phyloP scores from a whole-genome alignment of 495 filamentous ascomycete genomes.

The Ramalina intermedia region DNA sequence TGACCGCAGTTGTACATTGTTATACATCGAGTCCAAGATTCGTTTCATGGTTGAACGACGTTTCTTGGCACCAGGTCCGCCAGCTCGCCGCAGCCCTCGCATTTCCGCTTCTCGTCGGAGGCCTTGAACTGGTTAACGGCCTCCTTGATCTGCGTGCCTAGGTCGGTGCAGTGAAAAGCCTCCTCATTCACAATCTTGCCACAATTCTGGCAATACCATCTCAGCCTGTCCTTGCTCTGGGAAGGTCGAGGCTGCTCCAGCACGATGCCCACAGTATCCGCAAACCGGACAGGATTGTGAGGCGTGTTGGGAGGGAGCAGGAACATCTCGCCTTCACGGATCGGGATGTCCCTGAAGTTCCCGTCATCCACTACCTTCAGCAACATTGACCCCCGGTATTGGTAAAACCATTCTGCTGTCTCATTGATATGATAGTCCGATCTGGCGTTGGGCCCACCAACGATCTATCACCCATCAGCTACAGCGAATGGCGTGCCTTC shows the following conservation, averaged over 20 bases:
- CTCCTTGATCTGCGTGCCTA: conserved; percentile 94
- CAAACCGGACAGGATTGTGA: conserved; percentile 62
- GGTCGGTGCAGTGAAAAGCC: conserved; percentile 73
- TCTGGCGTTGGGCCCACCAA: conserved; percentile 89
- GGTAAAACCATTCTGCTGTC: conserved; percentile 96
- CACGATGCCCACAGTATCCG: conserved; percentile 65
- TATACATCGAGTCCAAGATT: too few species aligned
- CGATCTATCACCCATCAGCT: conserved; percentile 43
- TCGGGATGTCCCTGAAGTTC: conserved; percentile 68
- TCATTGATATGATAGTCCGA: conserved; percentile 98
- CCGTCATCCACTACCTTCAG: conserved; percentile 68
- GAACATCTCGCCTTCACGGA: conserved; percentile 89
- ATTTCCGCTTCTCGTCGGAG: conserved; percentile 57
- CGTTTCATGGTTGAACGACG: conserved; percentile 10
- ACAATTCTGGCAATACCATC: conserved; percentile 80
- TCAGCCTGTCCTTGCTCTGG: conserved; percentile 57
- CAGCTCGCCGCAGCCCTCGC: conserved; percentile 61
- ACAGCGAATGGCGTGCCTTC: background rate
- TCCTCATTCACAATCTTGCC: conserved; percentile 68
- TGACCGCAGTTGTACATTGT: too few species aligned
- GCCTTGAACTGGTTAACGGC: conserved; percentile 74
- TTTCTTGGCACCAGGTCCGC: conserved; percentile 33
- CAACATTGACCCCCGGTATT: conserved; percentile 83
- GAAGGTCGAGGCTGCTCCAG: conserved; percentile 72
- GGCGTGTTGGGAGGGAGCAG: conserved; percentile 82